Percentiles rank a stretch among this genome's conserved stretches.
Conservation (phyloP, 1,284 basidiomycete genomes). For the Papiliotrema flavescens region DNA sequence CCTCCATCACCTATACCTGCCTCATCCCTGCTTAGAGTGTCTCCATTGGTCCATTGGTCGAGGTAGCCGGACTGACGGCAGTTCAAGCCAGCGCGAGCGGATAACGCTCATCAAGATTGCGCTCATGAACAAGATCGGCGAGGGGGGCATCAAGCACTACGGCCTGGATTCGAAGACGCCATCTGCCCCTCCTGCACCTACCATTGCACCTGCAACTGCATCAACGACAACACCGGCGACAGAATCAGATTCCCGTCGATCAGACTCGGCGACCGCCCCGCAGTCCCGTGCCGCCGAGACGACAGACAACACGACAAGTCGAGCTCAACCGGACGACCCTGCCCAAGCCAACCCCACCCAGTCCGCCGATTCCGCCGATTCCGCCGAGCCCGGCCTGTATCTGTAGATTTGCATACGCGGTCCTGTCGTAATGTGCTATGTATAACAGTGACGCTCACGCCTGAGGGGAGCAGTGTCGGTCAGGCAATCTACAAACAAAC, state of each 20-base stretch:
- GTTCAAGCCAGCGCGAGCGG: constrained; percentile 36
- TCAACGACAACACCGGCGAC: neutral
- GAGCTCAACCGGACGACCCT: neutral
- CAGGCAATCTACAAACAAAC: neutral
- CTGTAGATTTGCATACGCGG: neutral
- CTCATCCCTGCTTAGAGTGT: no score
- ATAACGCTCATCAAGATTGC: constrained; percentile 33
- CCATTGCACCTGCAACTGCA: neutral
- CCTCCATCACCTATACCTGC: neutral
- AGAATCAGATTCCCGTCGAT: neutral
- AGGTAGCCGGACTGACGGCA: constrained; percentile 4
- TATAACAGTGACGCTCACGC: no score
- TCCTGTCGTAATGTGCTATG: no score
- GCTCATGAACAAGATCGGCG: constrained; percentile 35
- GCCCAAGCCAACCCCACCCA: no score
- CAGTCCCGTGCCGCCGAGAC: no score
- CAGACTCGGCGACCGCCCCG: no score
- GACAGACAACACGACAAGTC: no score
- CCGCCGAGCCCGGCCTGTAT: neutral
- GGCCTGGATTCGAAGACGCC: constrained; percentile 14
- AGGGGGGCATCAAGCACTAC: constrained; percentile 35
- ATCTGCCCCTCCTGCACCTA: neutral
- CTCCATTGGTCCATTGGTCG: neutral
- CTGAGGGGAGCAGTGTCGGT: neutral
- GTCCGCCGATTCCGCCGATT: no score